These are phyloP conservation scores for Kluyveromyces siamensis DNA, from an alignment of 805 yeast genomes.

Conservation along the genomic window DNA sequence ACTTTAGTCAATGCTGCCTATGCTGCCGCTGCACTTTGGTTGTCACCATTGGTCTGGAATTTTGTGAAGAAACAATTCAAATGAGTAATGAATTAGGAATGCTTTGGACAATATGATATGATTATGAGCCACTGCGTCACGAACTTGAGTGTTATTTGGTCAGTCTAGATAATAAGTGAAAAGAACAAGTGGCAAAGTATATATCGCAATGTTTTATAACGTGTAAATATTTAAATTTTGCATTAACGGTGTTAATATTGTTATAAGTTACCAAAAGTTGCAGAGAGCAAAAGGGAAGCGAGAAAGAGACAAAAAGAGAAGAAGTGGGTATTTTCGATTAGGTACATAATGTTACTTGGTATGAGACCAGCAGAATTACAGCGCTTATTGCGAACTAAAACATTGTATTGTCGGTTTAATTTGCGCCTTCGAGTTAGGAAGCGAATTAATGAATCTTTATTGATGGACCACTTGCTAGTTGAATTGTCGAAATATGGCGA, in stretches of 20 bases:
- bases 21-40: constrained; percentile 56
- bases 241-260: not conserved
- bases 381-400: not conserved
- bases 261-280: not conserved
- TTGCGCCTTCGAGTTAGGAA: not conserved
- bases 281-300: not conserved
- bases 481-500: not conserved
- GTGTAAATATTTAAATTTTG: not conserved
- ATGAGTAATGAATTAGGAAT: constrained; percentile 6
- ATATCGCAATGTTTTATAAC: not conserved
- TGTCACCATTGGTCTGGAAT: constrained; percentile 29
- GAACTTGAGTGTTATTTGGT: not conserved
- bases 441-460: not conserved
- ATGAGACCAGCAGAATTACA: not conserved
- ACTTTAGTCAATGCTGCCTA: constrained; percentile 53
- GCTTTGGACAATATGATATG: not conserved
- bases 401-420: constrained; percentile 1
- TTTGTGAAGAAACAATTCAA: constrained; percentile 29
- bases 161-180: no score
- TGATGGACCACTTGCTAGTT: not conserved
- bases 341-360: not conserved
- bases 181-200: not conserved
- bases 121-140: not conserved
- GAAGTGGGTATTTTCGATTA: not conserved
- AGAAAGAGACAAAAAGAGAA: not conserved